Evolutionary conservation across 305 asterid species (phyloP).

Genomic region (Plantago coronopus): DNA sequence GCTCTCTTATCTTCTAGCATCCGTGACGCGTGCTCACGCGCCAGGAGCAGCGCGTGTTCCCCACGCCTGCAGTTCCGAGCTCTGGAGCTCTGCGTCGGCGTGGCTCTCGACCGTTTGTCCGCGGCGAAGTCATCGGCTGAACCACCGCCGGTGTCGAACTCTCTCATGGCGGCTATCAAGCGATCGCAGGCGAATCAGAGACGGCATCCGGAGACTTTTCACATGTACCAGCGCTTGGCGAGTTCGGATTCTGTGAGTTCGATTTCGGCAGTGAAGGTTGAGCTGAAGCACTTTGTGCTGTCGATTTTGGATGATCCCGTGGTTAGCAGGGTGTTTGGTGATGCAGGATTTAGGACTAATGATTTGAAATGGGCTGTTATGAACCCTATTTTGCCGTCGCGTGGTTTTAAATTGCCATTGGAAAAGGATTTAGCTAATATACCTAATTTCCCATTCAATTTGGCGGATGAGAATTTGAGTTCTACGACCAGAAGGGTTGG

Average conservation of each 20-base stretch:
- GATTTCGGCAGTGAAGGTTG: constrained; percentile 68
- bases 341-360: constrained; percentile 81
- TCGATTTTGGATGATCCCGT: constrained; percentile 92
- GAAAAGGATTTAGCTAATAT: constrained; percentile 38
- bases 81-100: constrained; percentile 67
- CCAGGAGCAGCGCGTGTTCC: constrained; percentile 62
- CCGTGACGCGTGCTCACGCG: constrained; percentile 76
- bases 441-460: constrained; percentile 50
- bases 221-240: constrained; percentile 69
- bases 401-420: constrained; percentile 38
- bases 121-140: constrained; percentile 32
- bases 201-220: constrained; percentile 83
- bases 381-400: constrained; percentile 53
- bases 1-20: constrained; percentile 62
- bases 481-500: constrained; percentile 39
- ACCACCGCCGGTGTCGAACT: constrained; percentile 63
- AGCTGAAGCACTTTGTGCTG: constrained; percentile 67
- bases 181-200: constrained; percentile 89
- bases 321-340: constrained; percentile 81
- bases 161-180: constrained; percentile 92
- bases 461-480: constrained; percentile 45
- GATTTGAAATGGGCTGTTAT: constrained; percentile 67
- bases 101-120: constrained; percentile 72
- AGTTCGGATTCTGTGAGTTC: constrained; percentile 35
- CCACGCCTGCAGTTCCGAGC: constrained; percentile 82